Evolutionary conservation across 2,329 filamentous ascomycete genomes (phyloP), one percentile per base, ranked within the genome.

Genomic region (Alternaria triticina): DNA sequence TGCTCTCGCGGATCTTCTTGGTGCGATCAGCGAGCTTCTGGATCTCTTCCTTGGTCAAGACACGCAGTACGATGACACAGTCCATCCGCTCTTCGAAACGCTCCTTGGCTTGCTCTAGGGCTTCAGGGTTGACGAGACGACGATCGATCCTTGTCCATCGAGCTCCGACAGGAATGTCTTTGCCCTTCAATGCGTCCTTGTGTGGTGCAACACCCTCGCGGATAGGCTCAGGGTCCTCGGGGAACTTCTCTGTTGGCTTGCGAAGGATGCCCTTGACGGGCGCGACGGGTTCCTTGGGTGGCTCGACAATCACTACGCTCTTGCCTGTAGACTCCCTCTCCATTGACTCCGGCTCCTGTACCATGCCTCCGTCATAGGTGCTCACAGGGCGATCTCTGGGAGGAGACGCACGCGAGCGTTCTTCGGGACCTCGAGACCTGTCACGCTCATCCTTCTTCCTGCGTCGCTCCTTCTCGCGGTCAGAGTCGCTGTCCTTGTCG

Each of bases 61-160:
- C 95, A 59, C 94, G 86, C 59, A 98, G 84, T 3, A 97, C 94
- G 78, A 97, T 97, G 62, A 98, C 94, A 79, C 94, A 96, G 74
- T 97, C 94, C 63, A 94, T 88, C n/a, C 94, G 88, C 72, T 96
- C 92, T 80, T 98, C 95, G 70, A 91, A 98, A 28, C 95, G 87
- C 82, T 97, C 94, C 72, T 96, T 92, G n/a, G 92, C 91, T 65
- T 92, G 87, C 61, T 92, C 91, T 50, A 98, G 82, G 0, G 94
- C 94, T 70, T 95, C 91, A 0, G 94, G 94, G 71, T 96, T 97
- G 72, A 98, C 94, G 59, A 97, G 86, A 69, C 91, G 89, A 60
- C 94, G 89, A 76, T 91, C 92, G 75, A 98, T 94, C 82, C 96
- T 97, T 50, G 94, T 97, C 94, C 94, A 97, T 58, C 93, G 88